A percentile compares a stretch with the other conserved stretches of the same genome.
Evolutionary conservation across 2,329 filamentous ascomycete genomes (phyloP).

Genomic region (Exophiala alcalophila): DNA sequence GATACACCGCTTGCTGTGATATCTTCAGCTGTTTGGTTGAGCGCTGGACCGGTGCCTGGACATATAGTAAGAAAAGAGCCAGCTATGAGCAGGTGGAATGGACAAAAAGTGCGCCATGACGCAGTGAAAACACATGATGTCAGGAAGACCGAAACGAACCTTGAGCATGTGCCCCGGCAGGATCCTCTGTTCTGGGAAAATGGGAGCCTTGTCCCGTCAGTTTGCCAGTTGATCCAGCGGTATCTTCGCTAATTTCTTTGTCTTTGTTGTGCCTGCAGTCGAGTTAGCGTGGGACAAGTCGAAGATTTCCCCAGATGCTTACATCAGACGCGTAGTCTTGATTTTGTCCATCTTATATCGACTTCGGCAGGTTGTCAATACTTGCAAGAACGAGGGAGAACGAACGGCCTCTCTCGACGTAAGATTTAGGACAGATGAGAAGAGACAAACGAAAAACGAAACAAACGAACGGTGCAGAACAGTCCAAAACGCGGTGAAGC

Average conservation of each 20-base stretch:
- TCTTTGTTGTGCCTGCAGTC: slow-evolving; percentile 9
- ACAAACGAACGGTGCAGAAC: too few relatives aligned
- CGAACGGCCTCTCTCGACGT: too few relatives aligned
- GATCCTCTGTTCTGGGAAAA: slow-evolving; percentile 16
- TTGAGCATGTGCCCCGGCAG: too few relatives aligned
- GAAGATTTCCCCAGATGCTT: slow-evolving; percentile 5
- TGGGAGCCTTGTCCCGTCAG: slow-evolving; percentile 28
- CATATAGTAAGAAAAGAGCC: neutral
- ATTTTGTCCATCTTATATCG: slow-evolving; percentile 29
- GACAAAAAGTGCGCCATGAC: too few relatives aligned
- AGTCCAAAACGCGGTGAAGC: slow-evolving; percentile 11
- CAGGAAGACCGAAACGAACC: too few relatives aligned
- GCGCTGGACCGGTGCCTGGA: slow-evolving; percentile 5
- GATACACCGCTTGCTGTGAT: neutral
- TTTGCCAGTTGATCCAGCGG: slow-evolving; percentile 8
- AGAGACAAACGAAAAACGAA: too few relatives aligned
- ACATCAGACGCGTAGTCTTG: slow-evolving; percentile 37
- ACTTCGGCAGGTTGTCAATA: too few relatives aligned
- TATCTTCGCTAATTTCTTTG: slow-evolving; percentile 7
- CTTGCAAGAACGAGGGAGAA: too few relatives aligned
- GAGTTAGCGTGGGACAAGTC: neutral
- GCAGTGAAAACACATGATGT: too few relatives aligned
- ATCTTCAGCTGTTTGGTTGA: neutral
- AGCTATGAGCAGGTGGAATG: too few relatives aligned
- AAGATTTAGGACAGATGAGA: too few relatives aligned